Evolutionary conservation across 2,329 filamentous ascomycete species (phyloP).

Genomic region (Gremmenia infestans): DNA sequence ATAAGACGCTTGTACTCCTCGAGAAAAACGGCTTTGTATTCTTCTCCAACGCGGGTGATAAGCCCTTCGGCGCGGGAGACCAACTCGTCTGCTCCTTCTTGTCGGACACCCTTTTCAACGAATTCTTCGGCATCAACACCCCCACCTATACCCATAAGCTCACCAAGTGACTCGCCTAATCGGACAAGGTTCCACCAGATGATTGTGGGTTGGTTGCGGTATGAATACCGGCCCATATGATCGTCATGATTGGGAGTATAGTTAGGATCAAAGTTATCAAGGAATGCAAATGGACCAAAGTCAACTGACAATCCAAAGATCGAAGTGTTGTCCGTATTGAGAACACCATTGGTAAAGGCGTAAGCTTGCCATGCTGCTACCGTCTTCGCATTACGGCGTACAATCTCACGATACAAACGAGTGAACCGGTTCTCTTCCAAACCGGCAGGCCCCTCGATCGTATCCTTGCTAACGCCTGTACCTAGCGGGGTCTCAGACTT

Average conservation of each 20-base stretch:
- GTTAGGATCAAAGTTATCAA: constrained; percentile 90
- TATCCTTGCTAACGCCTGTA: constrained; percentile 48
- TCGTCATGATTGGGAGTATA: constrained; percentile 99
- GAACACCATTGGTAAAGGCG: constrained; percentile 97
- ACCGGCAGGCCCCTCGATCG: constrained; percentile 62
- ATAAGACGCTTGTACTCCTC: constrained; percentile 87
- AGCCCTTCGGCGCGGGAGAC: constrained; percentile 76
- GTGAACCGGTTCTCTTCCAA: constrained; percentile 80
- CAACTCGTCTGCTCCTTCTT: constrained; percentile 64
- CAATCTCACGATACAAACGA: constrained; percentile 81
- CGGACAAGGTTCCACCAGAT: constrained; percentile 99
- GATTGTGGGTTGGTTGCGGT: constrained; percentile 89
- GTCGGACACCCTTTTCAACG: constrained; percentile 62
- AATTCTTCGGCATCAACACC: constrained; percentile 69
- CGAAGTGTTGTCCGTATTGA: constrained; percentile 97
- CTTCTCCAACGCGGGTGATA: constrained; percentile 75
- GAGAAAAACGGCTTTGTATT: constrained; percentile 84
- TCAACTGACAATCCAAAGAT: constrained; percentile 85
- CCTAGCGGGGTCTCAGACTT: constrained; percentile 35
- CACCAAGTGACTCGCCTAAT: constrained; percentile 82
- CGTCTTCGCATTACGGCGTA: constrained; percentile 76
- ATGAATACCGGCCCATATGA: constrained; percentile 77
- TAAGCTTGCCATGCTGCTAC: constrained; percentile 97
- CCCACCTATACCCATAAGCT: constrained; percentile 74
- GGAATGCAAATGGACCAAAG: constrained; percentile 94